Evolutionary conservation across 768 basidiomycete species (phyloP), one percentile per base, ranked within the genome.

Genomic region (Scleroderma citrinum): DNA sequence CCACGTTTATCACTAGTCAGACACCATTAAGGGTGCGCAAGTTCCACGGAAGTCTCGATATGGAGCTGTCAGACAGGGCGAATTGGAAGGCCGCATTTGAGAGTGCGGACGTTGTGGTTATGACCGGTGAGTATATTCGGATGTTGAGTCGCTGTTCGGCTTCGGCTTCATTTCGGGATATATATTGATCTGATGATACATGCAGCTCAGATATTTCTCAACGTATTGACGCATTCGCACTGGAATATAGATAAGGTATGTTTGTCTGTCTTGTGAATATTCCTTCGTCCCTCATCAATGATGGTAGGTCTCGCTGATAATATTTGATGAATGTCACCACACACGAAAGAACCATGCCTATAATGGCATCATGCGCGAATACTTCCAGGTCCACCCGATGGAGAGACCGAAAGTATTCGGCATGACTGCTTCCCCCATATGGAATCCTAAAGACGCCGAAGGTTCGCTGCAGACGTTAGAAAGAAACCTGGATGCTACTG

Each of bases 371-470:
- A 78, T 83, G 77, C 69, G 70, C 17, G 73, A 81, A 41, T 79
- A 82, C 60, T 81, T 75, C 52, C 72, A 72, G 46, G 70, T 62
- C 38, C 72, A 68, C 35, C 58, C 36, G 23, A 44, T 58, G 1
- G 58, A 69, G 17, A 73, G 85, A n/a, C 87, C 89, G 10, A 91
- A 87, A 61, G 74, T 95, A n/a, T 89, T 94, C 52, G 92, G 92
- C 3, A 87, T 95, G 83, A 94, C 92, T 0, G 92, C 92, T 0
- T 92, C 88, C 16, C 92, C 92, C 0, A 81, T 92, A 21, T 91
- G 86, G 85, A 87, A 88, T 53, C 75, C 80, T 12, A 83, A 78
- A 53, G 77, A 89, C 46, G 81, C 88, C 0, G 64, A 69, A 17
- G 76, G 76, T 20, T 86, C 87, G 3, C 68, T 94, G 17, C 60